phyloP scores from a whole-genome alignment of 495 filamentous ascomycete genomes.

The Hypoxylon trugodes region DNA sequence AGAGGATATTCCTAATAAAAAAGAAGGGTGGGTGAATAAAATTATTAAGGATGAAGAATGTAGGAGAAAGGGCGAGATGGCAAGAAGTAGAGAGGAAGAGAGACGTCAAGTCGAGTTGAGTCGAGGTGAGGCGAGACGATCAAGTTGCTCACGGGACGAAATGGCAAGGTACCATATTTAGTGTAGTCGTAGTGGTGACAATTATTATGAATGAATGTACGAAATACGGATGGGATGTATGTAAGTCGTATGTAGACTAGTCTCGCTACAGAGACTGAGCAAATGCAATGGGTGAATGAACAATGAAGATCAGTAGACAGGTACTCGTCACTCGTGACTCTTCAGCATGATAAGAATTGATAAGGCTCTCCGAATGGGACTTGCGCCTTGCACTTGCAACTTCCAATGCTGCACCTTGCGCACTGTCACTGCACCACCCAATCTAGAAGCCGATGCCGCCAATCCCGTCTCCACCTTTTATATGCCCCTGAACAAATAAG shows the following conservation, averaged over 20 bases:
- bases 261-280: too few relatives aligned
- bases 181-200: too few relatives aligned
- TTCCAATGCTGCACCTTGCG: too few relatives aligned
- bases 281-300: constrained; percentile 24
- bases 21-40: neutral
- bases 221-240: too few relatives aligned
- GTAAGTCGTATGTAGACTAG: too few relatives aligned
- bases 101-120: too few relatives aligned
- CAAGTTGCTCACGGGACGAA: constrained; percentile 36
- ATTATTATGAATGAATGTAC: too few relatives aligned
- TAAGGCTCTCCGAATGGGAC: constrained; percentile 27
- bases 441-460: constrained; percentile 42
- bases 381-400: too few relatives aligned
- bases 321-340: constrained; percentile 42
- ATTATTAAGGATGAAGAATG: constrained; percentile 18
- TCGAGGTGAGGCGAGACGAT: constrained; percentile 23
- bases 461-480: constrained; percentile 17
- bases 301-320: constrained; percentile 41
- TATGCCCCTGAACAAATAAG: constrained; percentile 14
- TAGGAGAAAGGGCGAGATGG: constrained; percentile 29
- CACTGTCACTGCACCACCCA: constrained; percentile 24
- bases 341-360: constrained; percentile 44
- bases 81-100: constrained; percentile 17
- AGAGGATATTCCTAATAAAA: constrained; percentile 34
- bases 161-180: constrained; percentile 24